These are phyloP conservation scores for Gossypium lobatum DNA, from an alignment of 441 rosid species.

Conservation along the genomic window DNA sequence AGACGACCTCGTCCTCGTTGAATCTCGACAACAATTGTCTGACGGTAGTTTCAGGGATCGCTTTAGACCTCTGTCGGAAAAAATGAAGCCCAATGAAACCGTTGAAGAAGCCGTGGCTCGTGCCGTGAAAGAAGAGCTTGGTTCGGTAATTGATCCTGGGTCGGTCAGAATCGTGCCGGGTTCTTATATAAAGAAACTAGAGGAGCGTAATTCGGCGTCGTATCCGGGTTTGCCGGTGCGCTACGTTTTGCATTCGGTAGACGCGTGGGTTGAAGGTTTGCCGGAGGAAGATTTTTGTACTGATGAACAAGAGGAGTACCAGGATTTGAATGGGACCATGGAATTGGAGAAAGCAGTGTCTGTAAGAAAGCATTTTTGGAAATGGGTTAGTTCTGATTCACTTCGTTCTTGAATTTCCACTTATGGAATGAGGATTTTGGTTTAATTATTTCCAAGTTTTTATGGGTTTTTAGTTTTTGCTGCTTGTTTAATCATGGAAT, in stretches of 20 bases:
- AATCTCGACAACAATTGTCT: slow-evolving; percentile 72
- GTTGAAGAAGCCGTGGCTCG: slow-evolving; percentile 57
- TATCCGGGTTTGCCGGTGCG: slow-evolving; percentile 78
- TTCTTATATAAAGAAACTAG: slow-evolving; percentile 47
- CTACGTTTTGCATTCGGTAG: slow-evolving; percentile 58
- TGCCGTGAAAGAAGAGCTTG: slow-evolving; percentile 80
- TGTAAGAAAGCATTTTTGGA: slow-evolving; percentile 77
- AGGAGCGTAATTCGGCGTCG: slow-evolving; percentile 63
- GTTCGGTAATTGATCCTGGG: slow-evolving; percentile 31
- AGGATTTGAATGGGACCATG: slow-evolving; percentile 28
- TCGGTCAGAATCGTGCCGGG: slow-evolving; percentile 48
- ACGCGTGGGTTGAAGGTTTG: slow-evolving; percentile 64
- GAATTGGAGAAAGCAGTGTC: slow-evolving; percentile 52
- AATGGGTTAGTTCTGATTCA: slow-evolving; percentile 65
- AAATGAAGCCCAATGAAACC: slow-evolving; percentile 74
- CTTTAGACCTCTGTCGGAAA: slow-evolving; percentile 73
- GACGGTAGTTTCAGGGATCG: slow-evolving; percentile 65
- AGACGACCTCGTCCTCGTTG: slow-evolving; percentile 43
- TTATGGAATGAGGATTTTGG: neutral
- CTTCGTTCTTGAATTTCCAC: slow-evolving; percentile 27
- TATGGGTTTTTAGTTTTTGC: neutral
- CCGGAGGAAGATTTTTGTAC: slow-evolving; percentile 75
- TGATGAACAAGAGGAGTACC: slow-evolving; percentile 59
- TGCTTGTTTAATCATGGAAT: neutral
- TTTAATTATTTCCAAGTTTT: neutral